These are phyloP conservation scores for Monilinia polystroma DNA, from an alignment of 2,329 filamentous ascomycete genomes.

Conservation along the genomic window DNA sequence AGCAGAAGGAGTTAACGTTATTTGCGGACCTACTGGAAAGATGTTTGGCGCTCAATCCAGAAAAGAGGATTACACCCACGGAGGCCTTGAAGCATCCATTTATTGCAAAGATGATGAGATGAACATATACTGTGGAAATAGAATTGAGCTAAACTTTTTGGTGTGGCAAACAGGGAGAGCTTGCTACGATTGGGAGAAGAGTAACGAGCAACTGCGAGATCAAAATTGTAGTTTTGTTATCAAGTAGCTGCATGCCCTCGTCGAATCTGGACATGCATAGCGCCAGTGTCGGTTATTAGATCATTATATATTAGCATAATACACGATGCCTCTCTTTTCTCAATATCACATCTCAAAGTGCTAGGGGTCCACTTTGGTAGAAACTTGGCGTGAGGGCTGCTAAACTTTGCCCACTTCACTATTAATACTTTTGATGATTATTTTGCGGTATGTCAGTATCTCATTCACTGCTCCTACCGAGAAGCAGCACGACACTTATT, in stretches of 20 bases:
- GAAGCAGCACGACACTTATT: neutral
- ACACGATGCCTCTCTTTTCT: neutral
- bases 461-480: neutral
- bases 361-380: neutral
- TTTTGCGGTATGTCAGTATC: neutral
- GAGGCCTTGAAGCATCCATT: constrained; percentile 91
- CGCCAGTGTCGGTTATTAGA: neutral
- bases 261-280: neutral
- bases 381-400: neutral
- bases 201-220: neutral
- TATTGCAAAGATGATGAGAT: constrained; percentile 48
- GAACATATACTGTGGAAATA: neutral
- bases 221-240: neutral
- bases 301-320: neutral
- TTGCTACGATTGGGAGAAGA: neutral
- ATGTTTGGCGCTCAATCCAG: constrained; percentile 85
- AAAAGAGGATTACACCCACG: constrained; percentile 82
- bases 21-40: constrained; percentile 88
- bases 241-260: neutral
- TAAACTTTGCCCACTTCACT: neutral
- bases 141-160: neutral
- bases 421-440: neutral
- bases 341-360: neutral
- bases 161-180: neutral
- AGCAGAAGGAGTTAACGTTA: constrained; percentile 73